These are phyloP conservation scores for Penicillium flavigenum DNA, from an alignment of 495 filamentous ascomycete genomes.

Conservation along the genomic window DNA sequence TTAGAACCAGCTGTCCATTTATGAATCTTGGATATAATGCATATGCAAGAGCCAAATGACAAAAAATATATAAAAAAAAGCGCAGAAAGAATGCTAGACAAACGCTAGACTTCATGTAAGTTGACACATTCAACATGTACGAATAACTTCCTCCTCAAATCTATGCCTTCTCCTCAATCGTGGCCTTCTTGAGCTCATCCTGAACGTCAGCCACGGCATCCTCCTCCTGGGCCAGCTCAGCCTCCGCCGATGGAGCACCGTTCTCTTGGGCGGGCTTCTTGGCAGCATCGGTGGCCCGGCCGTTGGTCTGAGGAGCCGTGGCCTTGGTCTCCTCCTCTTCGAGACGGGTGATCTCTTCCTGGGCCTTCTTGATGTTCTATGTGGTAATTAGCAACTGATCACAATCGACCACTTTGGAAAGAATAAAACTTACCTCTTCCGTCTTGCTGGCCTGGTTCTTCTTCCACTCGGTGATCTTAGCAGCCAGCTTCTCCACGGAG, in stretches of 20 bases:
- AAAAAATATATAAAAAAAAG: slow-evolving; percentile 14
- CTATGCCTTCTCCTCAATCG: slow-evolving; percentile 55
- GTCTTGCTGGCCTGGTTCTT: slow-evolving; percentile 86
- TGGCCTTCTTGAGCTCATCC: slow-evolving; percentile 58
- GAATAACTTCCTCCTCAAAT: background rate
- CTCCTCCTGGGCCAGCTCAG: slow-evolving; percentile 58
- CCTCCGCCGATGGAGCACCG: slow-evolving; percentile 49
- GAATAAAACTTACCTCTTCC: slow-evolving; percentile 65
- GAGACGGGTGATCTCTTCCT: slow-evolving; percentile 65
- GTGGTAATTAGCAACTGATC: slow-evolving; percentile 15
- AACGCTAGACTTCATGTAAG: slow-evolving; percentile 20
- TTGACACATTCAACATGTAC: slow-evolving; percentile 5
- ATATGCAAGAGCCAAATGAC: slow-evolving; percentile 18
- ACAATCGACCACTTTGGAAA: slow-evolving; percentile 9
- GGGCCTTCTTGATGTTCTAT: slow-evolving; percentile 71
- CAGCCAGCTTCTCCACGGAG: slow-evolving; percentile 81
- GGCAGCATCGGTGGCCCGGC: slow-evolving; percentile 40
- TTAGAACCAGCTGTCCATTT: slow-evolving; percentile 25
- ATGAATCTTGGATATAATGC: slow-evolving; percentile 28
- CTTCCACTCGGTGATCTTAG: slow-evolving; percentile 92
- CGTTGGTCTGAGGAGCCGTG: slow-evolving; percentile 22
- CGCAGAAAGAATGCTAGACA: slow-evolving; percentile 23
- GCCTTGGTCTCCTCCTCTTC: slow-evolving; percentile 51
- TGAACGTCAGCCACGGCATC: slow-evolving; percentile 56
- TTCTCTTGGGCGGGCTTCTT: slow-evolving; percentile 59